Evolutionary conservation across 116 monocot species (phyloP).

Genomic region (Zostera marina): DNA sequence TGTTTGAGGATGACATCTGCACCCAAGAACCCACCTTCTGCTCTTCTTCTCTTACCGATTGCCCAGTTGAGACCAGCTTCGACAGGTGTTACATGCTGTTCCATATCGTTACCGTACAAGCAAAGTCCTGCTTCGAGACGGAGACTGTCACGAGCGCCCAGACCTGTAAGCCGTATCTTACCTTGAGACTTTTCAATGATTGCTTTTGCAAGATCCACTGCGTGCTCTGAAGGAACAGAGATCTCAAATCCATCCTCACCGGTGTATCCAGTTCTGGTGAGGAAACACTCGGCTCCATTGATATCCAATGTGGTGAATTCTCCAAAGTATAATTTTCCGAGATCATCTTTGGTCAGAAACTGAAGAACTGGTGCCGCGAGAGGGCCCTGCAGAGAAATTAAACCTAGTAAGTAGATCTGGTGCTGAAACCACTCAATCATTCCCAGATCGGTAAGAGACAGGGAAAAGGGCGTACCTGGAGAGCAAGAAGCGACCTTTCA

Average conservation of each 20-base stretch:
- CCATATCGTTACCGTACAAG: constrained; percentile 91
- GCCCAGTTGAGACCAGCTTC: constrained; percentile 93
- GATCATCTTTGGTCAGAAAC: constrained; percentile 77
- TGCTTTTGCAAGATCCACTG: constrained; percentile 74
- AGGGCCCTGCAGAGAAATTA: constrained; percentile 44
- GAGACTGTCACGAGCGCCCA: constrained; percentile 96
- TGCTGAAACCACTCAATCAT: too few species aligned
- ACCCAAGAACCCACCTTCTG: constrained; percentile 95
- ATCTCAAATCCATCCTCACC: constrained; percentile 99
- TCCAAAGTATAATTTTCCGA: constrained; percentile 91
- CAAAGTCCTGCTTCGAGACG: constrained; percentile 93
- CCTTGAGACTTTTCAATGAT: constrained; percentile 87
- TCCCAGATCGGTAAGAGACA: too few species aligned
- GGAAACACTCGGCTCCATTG: constrained; percentile 70
- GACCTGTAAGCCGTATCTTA: constrained; percentile 69
- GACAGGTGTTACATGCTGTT: constrained; percentile 81
- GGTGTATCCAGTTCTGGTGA: constrained; percentile 99
- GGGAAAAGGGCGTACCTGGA: constrained; percentile 39
- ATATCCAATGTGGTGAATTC: constrained; percentile 76
- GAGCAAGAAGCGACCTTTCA: constrained; percentile 82
- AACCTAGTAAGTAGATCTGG: too few species aligned
- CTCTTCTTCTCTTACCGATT: constrained; percentile 84
- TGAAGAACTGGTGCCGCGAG: constrained; percentile 88
- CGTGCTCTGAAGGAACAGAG: constrained; percentile 79
- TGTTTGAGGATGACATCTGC: constrained; percentile 85